phyloP scores from a whole-genome alignment of 2,329 filamentous ascomycete genomes.

The Magnaporthiopsis rhizophila region DNA sequence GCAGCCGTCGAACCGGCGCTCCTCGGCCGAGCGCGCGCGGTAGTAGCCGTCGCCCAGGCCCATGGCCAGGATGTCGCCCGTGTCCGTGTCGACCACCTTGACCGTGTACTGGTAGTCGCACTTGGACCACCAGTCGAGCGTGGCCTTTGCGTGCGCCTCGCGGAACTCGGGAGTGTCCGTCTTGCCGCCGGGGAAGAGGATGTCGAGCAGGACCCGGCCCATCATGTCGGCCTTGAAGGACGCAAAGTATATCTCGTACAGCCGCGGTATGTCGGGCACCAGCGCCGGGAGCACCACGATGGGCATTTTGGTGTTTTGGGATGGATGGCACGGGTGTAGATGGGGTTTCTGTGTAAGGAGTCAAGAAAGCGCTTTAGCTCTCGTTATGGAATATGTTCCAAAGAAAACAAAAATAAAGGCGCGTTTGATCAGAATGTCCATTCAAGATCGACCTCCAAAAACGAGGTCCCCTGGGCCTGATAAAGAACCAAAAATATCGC shows the following conservation, averaged over 20 bases:
- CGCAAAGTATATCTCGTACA: conserved; percentile 39
- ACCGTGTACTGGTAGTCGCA: conserved; percentile 34
- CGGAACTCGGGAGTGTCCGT: conserved; percentile 29
- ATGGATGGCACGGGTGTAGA: too few species aligned
- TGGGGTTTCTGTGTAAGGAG: not conserved
- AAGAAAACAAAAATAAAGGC: too few species aligned
- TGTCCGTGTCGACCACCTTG: conserved; percentile 37
- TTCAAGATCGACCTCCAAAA: too few species aligned
- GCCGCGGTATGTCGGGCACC: conserved; percentile 34
- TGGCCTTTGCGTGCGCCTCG: conserved; percentile 32
- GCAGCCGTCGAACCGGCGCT: conserved; percentile 35
- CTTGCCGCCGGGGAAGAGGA: conserved; percentile 29
- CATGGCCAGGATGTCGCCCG: conserved; percentile 37
- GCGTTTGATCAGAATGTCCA: too few species aligned
- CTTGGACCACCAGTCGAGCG: conserved; percentile 29
- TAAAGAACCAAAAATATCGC: too few species aligned
- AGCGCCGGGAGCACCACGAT: conserved; percentile 33
- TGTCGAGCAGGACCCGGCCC: conserved; percentile 30
- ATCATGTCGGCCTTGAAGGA: conserved; percentile 32
- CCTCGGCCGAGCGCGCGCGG: conserved; percentile 27
- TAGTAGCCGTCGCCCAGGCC: conserved; percentile 36
- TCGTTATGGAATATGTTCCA: not conserved
- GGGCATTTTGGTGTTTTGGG: not conserved
- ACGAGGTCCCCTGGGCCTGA: too few species aligned
- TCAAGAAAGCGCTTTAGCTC: not conserved